Base-by-base conservation (phyloP, 306 rosid genomes). In the Senna tora region DNA sequence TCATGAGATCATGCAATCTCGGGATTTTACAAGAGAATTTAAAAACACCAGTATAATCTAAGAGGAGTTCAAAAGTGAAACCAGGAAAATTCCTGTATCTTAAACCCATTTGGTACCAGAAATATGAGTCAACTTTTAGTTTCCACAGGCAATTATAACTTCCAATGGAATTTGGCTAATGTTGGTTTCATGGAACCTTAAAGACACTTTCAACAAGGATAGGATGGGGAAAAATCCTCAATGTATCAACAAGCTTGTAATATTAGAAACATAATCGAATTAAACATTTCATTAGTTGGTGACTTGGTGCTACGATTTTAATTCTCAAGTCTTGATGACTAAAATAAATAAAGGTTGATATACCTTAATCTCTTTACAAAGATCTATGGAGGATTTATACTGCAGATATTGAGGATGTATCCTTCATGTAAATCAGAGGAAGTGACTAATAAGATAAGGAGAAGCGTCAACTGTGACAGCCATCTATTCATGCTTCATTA, bases 401-500 rank as follows among this genome's bases (percentile, higher is more conserved):
- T 28, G 79, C 75, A 75, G 75, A 73, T 42, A 59, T 65, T 58
- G 70, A 38, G 59, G 58, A 67, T 17, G 62, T 59, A 61, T 75
- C 73, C 69, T 60, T 75, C 75, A 54, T 71, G 70, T 45, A 36
- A 71, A 19, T 51, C 14, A 79, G 65, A 45, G 65, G 64, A 75
- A 43, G 75, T 53, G 71, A 83, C 4, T 66, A 66, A 72, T 42
- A 73, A 30, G 46, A 59, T 56, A 8, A 66, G 25, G 57, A 41
- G 57, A 65, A 62, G 43, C 77, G 69, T 73, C 77, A 57, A 69
- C 49, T 25, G 73, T 69, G 59, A 76, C 65, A 57, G 63, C 80
- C 84, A 83, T 76, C 72, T 73, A 68, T 60, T 73, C 78, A 69
- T 52, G 75, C 82, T 77, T 73, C 74, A 77, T 50, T 41, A 28